Evolutionary conservation across 805 yeast genomes (phyloP).

Genomic region (Aciculoconidium aculeatum): DNA sequence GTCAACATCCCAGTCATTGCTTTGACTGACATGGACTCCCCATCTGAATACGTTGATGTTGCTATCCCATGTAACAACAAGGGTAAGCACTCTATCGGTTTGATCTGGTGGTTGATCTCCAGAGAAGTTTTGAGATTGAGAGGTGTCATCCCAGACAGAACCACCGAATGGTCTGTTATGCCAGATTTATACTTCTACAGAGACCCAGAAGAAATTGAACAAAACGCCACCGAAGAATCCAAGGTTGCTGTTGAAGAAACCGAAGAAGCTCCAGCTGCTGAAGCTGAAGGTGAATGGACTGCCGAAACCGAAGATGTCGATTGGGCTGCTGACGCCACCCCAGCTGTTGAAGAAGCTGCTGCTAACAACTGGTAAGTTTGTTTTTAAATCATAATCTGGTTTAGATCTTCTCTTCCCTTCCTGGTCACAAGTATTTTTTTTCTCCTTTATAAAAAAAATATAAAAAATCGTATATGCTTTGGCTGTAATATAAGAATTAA

Average conservation of each 20-base stretch:
- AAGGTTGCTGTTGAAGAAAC: slow-evolving; percentile 48
- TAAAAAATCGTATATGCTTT: neutral
- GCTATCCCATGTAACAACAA: slow-evolving; percentile 99
- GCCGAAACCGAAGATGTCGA: slow-evolving; percentile 58
- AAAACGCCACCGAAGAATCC: slow-evolving; percentile 54
- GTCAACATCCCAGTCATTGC: slow-evolving; percentile 99
- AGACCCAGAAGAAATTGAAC: slow-evolving; percentile 99
- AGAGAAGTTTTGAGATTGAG: slow-evolving; percentile 99
- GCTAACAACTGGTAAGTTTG: slow-evolving; percentile 40
- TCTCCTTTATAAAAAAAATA: no score
- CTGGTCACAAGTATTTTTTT: no score
- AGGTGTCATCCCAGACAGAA: slow-evolving; percentile 95
- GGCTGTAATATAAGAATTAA: neutral
- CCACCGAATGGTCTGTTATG: slow-evolving; percentile 98
- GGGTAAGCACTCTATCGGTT: slow-evolving; percentile 99
- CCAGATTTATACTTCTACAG: slow-evolving; percentile 99
- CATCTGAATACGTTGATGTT: slow-evolving; percentile 98
- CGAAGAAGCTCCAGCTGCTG: slow-evolving; percentile 58
- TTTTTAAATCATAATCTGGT: slow-evolving; percentile 5
- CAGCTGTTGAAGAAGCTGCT: slow-evolving; percentile 75
- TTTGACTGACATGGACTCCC: slow-evolving; percentile 97
- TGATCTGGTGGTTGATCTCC: slow-evolving; percentile 98
- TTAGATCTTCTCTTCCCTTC: no score
- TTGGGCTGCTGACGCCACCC: slow-evolving; percentile 56
- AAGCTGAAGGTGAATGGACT: slow-evolving; percentile 51